These are phyloP conservation scores for Nicotiana tomentosiformis DNA, from an alignment of 257 asterid genomes.

Conservation along the genomic window DNA sequence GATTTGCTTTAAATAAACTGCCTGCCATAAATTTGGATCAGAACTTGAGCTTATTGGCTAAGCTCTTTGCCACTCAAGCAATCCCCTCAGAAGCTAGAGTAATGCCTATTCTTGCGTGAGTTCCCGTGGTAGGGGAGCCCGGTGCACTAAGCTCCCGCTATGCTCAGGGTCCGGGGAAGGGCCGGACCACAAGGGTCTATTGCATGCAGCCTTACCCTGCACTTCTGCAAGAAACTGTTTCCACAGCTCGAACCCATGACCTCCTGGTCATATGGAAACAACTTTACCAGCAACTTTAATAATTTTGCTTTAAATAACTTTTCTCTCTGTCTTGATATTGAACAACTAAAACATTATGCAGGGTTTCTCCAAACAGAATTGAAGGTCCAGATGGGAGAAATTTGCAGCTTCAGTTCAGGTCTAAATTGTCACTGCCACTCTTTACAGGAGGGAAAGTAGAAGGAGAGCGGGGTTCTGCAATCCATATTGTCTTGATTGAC, in stretches of 20 bases:
- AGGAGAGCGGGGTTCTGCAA: slow-evolving; percentile 20
- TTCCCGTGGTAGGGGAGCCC: neutral
- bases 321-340: neutral
- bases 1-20: neutral
- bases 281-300: too few species aligned
- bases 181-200: too few species aligned
- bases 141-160: too few species aligned
- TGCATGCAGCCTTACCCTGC: too few species aligned
- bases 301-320: neutral
- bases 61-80: neutral
- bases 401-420: slow-evolving; percentile 27
- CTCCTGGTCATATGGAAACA: too few species aligned
- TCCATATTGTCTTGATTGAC: slow-evolving; percentile 28
- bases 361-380: slow-evolving; percentile 22
- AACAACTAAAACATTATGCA: neutral
- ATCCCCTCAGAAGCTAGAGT: neutral
- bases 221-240: too few species aligned
- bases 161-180: too few species aligned
- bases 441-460: slow-evolving; percentile 32
- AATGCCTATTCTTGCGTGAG: neutral
- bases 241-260: too few species aligned
- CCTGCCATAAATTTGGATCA: neutral
- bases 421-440: slow-evolving; percentile 26
- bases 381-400: slow-evolving; percentile 23
- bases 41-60: neutral